Percentiles rank a stretch among this genome's conserved stretches.
phyloP scores from a whole-genome alignment of 2,329 filamentous ascomycete genomes.

The Stromatinia cepivora region DNA sequence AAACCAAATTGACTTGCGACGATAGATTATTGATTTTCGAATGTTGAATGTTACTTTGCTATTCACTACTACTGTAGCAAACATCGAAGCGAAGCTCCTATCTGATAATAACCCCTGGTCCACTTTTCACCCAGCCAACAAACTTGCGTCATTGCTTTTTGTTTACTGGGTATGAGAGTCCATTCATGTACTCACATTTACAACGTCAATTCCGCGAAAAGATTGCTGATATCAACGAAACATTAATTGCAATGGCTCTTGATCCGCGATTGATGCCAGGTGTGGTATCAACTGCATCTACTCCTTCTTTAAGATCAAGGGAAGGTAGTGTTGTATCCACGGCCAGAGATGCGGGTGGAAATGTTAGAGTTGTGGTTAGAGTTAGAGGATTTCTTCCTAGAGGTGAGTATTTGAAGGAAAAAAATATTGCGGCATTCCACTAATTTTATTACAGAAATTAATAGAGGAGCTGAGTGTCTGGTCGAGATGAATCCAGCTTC shows the following conservation, averaged over 20 bases:
- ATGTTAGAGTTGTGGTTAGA: slow-evolving; percentile 80
- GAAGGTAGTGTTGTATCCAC: slow-evolving; percentile 63
- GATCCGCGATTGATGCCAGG: slow-evolving; percentile 50
- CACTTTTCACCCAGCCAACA: slow-evolving; percentile 21
- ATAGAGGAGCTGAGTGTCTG: slow-evolving; percentile 78
- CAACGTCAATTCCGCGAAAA: slow-evolving; percentile 35
- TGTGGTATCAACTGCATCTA: slow-evolving; percentile 68
- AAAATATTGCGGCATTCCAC: not conserved
- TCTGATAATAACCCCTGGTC: not conserved
- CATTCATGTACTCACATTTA: slow-evolving; percentile 37
- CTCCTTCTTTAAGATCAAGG: slow-evolving; percentile 72
- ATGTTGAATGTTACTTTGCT: not conserved
- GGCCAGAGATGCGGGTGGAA: slow-evolving; percentile 61
- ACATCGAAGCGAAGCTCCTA: slow-evolving; percentile 8
- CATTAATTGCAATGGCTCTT: slow-evolving; percentile 45
- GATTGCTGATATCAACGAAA: slow-evolving; percentile 38
- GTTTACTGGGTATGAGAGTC: not conserved
- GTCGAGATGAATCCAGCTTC: slow-evolving; percentile 88
- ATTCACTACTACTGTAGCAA: not conserved
- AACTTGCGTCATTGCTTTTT: slow-evolving; percentile 14
- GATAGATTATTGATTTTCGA: not conserved
- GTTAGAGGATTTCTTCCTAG: slow-evolving; percentile 76
- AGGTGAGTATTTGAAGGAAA: slow-evolving; percentile 52
- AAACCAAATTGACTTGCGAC: not conserved
- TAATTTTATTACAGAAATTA: slow-evolving; percentile 62